Evolutionary conservation across 2,329 filamentous ascomycete genomes (phyloP).

Genomic region (Dactylonectria estremocensis): DNA sequence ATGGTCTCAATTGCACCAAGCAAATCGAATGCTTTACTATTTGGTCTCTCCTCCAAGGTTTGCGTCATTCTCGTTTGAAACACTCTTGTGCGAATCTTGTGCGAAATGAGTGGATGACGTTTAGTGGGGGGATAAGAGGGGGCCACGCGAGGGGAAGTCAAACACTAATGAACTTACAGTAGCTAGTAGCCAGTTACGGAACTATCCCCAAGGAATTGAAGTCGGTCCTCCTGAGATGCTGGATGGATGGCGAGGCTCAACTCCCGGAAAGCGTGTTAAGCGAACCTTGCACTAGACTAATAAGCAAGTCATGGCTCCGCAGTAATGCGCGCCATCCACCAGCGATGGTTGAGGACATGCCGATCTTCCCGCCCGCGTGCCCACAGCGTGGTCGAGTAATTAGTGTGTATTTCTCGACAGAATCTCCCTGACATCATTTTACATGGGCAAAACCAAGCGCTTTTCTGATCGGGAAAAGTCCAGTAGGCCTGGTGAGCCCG

Average conservation of each 20-base stretch:
- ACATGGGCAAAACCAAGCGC: slow-evolving; percentile 1
- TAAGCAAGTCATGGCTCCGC: too few species aligned
- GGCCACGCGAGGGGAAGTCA: slow-evolving; percentile 9
- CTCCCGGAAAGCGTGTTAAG: not conserved
- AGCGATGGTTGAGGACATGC: slow-evolving; percentile 6
- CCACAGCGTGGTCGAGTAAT: not conserved
- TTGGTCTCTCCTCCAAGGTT: slow-evolving; percentile 1
- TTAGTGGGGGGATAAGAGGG: slow-evolving; percentile 42
- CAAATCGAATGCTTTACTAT: not conserved
- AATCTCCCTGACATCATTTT: slow-evolving; percentile 37
- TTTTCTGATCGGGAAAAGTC: not conserved
- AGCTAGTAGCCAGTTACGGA: slow-evolving; percentile 10
- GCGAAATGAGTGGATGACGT: slow-evolving; percentile 40
- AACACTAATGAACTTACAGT: slow-evolving; percentile 2
- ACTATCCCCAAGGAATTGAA: not conserved
- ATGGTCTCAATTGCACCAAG: not conserved
- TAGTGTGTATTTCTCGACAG: not conserved
- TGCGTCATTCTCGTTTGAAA: slow-evolving; percentile 26
- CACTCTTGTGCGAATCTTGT: not conserved
- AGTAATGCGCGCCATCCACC: too few species aligned
- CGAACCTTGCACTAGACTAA: too few species aligned
- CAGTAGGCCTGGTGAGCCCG: not conserved
- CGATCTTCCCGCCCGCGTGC: slow-evolving; percentile 4
- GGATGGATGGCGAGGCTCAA: not conserved
- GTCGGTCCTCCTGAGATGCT: not conserved